Evolutionary conservation across 805 yeast species (phyloP).

Genomic region (Hanseniaspora guilliermondii): DNA sequence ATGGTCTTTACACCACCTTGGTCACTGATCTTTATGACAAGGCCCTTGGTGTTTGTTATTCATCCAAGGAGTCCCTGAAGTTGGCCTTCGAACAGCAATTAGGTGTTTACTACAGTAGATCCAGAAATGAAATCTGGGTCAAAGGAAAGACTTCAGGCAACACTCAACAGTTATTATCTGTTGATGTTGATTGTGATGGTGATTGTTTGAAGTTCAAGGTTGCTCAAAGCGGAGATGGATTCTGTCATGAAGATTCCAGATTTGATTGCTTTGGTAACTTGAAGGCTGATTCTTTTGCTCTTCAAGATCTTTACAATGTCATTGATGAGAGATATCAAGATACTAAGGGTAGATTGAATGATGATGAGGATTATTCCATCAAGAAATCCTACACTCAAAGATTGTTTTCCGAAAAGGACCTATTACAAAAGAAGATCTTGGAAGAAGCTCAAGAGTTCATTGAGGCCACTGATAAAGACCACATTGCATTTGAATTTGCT

Average conservation of each 20-base stretch:
- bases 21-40: constrained; percentile 59
- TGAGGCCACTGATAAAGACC: constrained; percentile 57
- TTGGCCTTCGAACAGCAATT: constrained; percentile 70
- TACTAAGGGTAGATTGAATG: constrained; percentile 36
- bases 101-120: constrained; percentile 89
- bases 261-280: constrained; percentile 70
- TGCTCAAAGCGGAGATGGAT: constrained; percentile 73
- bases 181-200: constrained; percentile 80
- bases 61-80: constrained; percentile 66
- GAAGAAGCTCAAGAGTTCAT: constrained; percentile 95
- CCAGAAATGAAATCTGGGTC: constrained; percentile 82
- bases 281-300: constrained; percentile 41
- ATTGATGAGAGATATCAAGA: constrained; percentile 58
- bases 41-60: constrained; percentile 81
- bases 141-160: constrained; percentile 97
- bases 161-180: constrained; percentile 57
- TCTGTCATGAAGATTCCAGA: constrained; percentile 72
- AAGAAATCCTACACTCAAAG: constrained; percentile 72
- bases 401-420: constrained; percentile 61
- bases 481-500: constrained; percentile 95
- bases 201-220: constrained; percentile 84
- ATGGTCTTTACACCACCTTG: constrained; percentile 73
- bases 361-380: constrained; percentile 31
- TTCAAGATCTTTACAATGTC: constrained; percentile 46
- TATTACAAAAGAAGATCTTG: constrained; percentile 74